These are phyloP conservation scores for Panicum miliaceum DNA, from an alignment of 176 grass and related monocot genomes.

Conservation along the genomic window DNA sequence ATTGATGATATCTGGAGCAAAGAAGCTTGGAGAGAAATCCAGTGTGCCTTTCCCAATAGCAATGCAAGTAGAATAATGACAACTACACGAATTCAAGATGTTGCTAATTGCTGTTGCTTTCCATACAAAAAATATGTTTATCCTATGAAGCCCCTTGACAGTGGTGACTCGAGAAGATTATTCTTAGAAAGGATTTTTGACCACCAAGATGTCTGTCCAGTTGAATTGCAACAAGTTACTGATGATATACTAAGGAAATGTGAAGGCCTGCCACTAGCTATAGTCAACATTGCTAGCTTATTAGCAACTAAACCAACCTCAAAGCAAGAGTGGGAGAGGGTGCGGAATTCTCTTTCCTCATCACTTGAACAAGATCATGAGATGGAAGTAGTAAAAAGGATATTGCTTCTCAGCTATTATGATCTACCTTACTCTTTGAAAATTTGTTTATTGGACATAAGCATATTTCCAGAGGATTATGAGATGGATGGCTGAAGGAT, in stretches of 20 bases:
- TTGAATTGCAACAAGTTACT: neutral
- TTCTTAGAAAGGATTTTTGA: constrained; percentile 29
- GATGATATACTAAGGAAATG: constrained; percentile 31
- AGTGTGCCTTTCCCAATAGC: neutral
- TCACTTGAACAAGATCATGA: neutral
- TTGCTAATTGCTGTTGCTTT: neutral
- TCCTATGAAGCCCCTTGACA: neutral
- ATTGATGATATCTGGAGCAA: neutral
- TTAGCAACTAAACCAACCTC: neutral
- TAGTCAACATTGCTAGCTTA: constrained; percentile 34
- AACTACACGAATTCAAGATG: neutral
- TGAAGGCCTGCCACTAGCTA: constrained; percentile 24
- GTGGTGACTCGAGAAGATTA: neutral
- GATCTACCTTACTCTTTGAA: constrained; percentile 31
- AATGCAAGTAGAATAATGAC: neutral
- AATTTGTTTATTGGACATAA: constrained; percentile 24
- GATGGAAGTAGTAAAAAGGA: constrained; percentile 6
- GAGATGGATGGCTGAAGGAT: constrained; percentile 32
- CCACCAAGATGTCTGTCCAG: neutral
- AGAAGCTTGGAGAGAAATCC: neutral
- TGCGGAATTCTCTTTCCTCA: neutral
- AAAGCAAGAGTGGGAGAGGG: constrained; percentile 5
- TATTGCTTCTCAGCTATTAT: constrained; percentile 26
- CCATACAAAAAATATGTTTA: neutral
- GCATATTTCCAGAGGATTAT: constrained; percentile 19